These are phyloP conservation scores for Penicillium silybi DNA, from an alignment of 495 filamentous ascomycete genomes.

Conservation along the genomic window DNA sequence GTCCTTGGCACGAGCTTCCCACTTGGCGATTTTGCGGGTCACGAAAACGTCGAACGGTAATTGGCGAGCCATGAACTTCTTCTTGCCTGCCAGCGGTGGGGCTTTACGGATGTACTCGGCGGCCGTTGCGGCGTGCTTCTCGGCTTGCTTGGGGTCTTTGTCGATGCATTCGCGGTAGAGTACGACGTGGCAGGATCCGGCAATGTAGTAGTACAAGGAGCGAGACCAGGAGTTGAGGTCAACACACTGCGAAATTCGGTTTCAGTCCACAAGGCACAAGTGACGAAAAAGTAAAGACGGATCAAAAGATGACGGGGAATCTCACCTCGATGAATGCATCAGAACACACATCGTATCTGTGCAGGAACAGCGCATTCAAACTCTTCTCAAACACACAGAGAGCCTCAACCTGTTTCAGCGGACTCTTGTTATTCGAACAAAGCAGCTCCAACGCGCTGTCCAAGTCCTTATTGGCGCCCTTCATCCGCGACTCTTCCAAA, in stretches of 20 bases:
- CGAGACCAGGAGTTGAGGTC: constrained; percentile 90
- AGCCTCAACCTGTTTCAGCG: constrained; percentile 80
- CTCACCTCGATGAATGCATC: constrained; percentile 64
- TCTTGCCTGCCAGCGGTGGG: constrained; percentile 74
- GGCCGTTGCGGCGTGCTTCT: constrained; percentile 58
- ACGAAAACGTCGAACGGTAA: constrained; percentile 91
- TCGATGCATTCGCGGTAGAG: constrained; percentile 60
- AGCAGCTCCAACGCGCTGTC: constrained; percentile 66
- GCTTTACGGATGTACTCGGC: constrained; percentile 67
- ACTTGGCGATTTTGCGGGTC: constrained; percentile 79
- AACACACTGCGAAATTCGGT: constrained; percentile 48
- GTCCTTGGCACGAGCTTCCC: constrained; percentile 73
- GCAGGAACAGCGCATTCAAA: constrained; percentile 72
- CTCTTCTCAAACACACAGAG: constrained; percentile 81
- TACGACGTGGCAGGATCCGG: constrained; percentile 71
- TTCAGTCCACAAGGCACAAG: neutral
- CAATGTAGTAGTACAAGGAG: constrained; percentile 85
- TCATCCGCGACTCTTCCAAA: constrained; percentile 82
- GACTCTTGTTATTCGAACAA: constrained; percentile 51
- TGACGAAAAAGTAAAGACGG: neutral
- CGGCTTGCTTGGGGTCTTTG: constrained; percentile 47
- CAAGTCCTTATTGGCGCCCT: constrained; percentile 62
- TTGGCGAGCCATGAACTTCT: constrained; percentile 82
- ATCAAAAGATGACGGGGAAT: neutral
- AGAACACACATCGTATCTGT: constrained; percentile 67